phyloP scores from a whole-genome alignment of 345 rosid genomes.

The Hibiscus syriacus region DNA sequence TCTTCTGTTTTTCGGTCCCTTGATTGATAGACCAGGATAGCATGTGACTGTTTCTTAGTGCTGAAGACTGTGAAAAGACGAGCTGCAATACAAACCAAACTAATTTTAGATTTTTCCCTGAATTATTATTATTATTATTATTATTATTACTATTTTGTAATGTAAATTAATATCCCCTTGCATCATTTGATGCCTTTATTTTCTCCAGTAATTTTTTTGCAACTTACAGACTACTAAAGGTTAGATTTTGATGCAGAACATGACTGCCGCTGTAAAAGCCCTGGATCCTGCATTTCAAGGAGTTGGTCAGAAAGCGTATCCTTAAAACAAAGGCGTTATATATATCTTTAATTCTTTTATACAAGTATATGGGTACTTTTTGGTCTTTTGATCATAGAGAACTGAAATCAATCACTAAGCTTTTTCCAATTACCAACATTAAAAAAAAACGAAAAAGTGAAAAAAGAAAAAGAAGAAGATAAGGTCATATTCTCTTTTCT shows the following conservation, averaged over 20 bases:
- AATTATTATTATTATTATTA: too few species aligned
- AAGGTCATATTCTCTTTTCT: too few species aligned
- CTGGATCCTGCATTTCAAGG: conserved; percentile 97
- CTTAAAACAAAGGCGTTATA: conserved; percentile 19
- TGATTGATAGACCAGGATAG: background rate
- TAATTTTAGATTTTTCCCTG: too few species aligned
- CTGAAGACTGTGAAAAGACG: background rate
- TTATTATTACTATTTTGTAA: background rate
- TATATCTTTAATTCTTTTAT: background rate
- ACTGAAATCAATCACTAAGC: background rate
- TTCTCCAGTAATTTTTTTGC: conserved; percentile 11
- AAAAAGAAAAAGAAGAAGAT: too few species aligned
- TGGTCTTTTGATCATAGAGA: too few species aligned
- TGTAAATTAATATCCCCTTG: background rate
- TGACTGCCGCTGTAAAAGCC: conserved; percentile 73
- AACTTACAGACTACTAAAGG: conserved; percentile 5
- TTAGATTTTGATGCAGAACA: conserved; percentile 18
- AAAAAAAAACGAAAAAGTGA: too few species aligned
- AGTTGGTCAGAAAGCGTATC: conserved; percentile 91
- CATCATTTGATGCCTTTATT: background rate
- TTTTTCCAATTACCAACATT: background rate
- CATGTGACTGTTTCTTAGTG: background rate
- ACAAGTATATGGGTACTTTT: too few species aligned
- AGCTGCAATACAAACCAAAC: background rate
- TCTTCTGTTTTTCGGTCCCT: background rate